A percentile compares a stretch with the other conserved stretches of the same genome.
Conservation (phyloP, 768 basidiomycete species). For the Xerocomellus chrysenteron region DNA sequence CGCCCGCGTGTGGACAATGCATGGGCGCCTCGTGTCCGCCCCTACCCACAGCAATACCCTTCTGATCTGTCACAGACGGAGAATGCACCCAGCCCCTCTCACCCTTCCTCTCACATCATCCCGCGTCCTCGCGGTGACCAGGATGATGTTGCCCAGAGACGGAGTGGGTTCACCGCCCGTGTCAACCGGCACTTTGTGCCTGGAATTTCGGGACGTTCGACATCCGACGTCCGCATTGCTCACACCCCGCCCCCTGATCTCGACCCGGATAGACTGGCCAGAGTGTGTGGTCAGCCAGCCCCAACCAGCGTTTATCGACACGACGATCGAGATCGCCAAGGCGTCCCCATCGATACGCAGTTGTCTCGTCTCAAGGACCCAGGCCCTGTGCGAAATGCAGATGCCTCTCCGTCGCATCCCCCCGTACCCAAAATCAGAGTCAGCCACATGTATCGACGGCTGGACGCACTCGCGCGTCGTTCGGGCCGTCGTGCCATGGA, state of each 20-base stretch:
- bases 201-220: conserved; percentile 19
- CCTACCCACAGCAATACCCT: conserved; percentile 8
- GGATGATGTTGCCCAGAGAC: conserved; percentile 7
- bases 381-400: not conserved
- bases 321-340: conserved; percentile 5
- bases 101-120: conserved; percentile 13
- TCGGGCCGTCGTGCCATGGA: conserved; percentile 26
- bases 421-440: conserved; percentile 19
- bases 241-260: conserved; percentile 27
- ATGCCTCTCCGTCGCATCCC: conserved; percentile 3
- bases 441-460: conserved; percentile 24
- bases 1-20: conserved; percentile 20
- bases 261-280: conserved; percentile 28
- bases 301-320: conserved; percentile 4
- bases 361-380: not conserved
- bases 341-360: not conserved
- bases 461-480: conserved; percentile 26
- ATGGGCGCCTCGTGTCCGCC: conserved; percentile 24
- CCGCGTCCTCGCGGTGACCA: conserved; percentile 13
- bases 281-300: conserved; percentile 28
- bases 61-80: conserved; percentile 7
- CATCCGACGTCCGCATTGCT: conserved; percentile 21
- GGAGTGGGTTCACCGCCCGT: conserved; percentile 16
- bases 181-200: conserved; percentile 8
- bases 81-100: not conserved